Percentiles rank a stretch among this genome's conserved stretches.
These are phyloP conservation scores for Hyaloperonospora brassicae DNA, from an alignment of 352 stramenopile genomes.

Conservation along the genomic window DNA sequence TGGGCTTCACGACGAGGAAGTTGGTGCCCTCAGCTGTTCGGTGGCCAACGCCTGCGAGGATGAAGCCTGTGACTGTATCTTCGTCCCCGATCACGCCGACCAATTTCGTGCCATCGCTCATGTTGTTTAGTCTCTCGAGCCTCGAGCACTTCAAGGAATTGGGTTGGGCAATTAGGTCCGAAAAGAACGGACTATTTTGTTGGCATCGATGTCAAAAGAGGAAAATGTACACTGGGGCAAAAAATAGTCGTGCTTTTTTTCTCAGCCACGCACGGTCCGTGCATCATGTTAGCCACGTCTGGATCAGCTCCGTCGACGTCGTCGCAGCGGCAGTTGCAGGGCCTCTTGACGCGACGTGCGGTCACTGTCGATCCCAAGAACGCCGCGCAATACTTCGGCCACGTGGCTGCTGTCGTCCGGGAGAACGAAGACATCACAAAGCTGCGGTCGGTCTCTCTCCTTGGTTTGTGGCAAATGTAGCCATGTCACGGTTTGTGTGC, in stretches of 20 bases:
- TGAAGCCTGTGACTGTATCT: slow-evolving; percentile 97
- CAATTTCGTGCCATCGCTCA: slow-evolving; percentile 80
- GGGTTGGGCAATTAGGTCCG: neutral
- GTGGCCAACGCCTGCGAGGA: slow-evolving; percentile 94
- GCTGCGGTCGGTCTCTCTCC: slow-evolving; percentile 29
- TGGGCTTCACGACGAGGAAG: slow-evolving; percentile 95
- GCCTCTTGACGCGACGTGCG: slow-evolving; percentile 48
- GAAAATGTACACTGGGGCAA: no score
- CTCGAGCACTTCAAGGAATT: slow-evolving; percentile 7
- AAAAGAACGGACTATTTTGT: no score
- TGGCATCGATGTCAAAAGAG: no score
- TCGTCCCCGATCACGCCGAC: slow-evolving; percentile 88
- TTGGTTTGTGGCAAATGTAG: neutral
- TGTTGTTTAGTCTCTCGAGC: slow-evolving; percentile 14
- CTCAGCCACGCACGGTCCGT: neutral
- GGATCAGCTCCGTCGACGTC: slow-evolving; percentile 20
- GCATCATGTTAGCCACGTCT: slow-evolving; percentile 19
- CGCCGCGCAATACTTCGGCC: slow-evolving; percentile 61
- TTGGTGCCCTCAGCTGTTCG: slow-evolving; percentile 92
- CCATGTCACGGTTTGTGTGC: slow-evolving; percentile 1
- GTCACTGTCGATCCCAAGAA: slow-evolving; percentile 44
- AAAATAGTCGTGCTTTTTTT: neutral
- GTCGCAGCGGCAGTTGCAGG: slow-evolving; percentile 53
- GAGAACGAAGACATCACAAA: slow-evolving; percentile 48
- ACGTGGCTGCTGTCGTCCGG: slow-evolving; percentile 50